phyloP scores from a whole-genome alignment of 1,284 basidiomycete species.

The Boletellus deceptivus region DNA sequence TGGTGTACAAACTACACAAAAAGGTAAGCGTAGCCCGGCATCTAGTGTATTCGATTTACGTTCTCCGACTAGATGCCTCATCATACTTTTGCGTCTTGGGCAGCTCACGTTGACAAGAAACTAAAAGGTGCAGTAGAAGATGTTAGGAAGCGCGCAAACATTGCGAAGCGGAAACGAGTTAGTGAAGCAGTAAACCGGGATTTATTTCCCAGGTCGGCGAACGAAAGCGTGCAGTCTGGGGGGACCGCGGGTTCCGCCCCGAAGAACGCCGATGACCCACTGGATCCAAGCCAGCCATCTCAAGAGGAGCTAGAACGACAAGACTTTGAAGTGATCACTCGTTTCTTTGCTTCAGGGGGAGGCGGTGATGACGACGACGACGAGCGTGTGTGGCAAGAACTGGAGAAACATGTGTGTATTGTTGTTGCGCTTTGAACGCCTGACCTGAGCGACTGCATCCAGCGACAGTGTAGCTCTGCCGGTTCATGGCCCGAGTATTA shows the following conservation, averaged over 20 bases:
- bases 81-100: conserved; percentile 44
- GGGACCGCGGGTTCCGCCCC: not conserved
- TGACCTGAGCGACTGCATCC: conserved; percentile 6
- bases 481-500: conserved; percentile 59
- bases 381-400: conserved; percentile 46
- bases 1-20: conserved; percentile 35
- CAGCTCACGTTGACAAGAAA: conserved; percentile 26
- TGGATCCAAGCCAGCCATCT: not conserved
- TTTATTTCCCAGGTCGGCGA: not conserved
- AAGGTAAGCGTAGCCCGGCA: conserved; percentile 38
- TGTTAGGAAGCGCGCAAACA: conserved; percentile 34
- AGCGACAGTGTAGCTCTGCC: conserved; percentile 50
- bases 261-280: not conserved
- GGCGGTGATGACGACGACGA: conserved; percentile 46
- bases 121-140: conserved; percentile 25
- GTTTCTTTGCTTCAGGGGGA: conserved; percentile 50
- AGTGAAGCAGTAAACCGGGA: conserved; percentile 1
- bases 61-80: conserved; percentile 42
- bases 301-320: conserved; percentile 22
- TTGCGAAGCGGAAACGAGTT: conserved; percentile 29
- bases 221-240: conserved; percentile 2
- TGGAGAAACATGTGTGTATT: conserved; percentile 37
- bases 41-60: not conserved
- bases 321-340: conserved; percentile 48
- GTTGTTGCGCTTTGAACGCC: not conserved